Evolutionary conservation across 106 monocot genomes (phyloP).

Genomic region (Allium cepa): DNA sequence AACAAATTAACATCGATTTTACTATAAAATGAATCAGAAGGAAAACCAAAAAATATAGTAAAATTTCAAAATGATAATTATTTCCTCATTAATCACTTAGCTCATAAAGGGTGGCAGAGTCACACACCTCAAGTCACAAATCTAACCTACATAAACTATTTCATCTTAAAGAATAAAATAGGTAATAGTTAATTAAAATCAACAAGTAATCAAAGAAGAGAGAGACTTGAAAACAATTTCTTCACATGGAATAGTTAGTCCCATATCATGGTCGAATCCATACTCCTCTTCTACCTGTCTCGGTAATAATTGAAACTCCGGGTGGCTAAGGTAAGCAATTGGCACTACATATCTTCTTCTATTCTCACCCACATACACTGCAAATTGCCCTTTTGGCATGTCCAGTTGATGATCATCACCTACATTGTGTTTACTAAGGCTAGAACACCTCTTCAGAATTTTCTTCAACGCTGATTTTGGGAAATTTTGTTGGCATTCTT

Average conservation of each 20-base stretch:
- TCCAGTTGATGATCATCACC: conserved; percentile 11
- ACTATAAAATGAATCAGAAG: no score
- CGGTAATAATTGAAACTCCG: conserved; percentile 43
- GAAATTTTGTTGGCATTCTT: conserved; percentile 5
- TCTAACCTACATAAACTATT: no score
- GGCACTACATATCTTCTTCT: conserved; percentile 43
- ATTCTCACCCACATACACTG: conserved; percentile 49
- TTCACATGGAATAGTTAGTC: conserved; percentile 51
- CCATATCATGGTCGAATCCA: conserved; percentile 54
- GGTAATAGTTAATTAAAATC: no score
- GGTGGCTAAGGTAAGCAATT: conserved; percentile 28
- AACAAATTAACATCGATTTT: no score
- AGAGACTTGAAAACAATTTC: conserved; percentile 6
- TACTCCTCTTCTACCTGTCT: conserved; percentile 50
- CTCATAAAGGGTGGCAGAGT: no score
- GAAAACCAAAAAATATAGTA: no score
- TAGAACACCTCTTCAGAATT: conserved; percentile 49
- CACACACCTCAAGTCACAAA: no score
- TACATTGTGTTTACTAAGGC: conserved; percentile 17
- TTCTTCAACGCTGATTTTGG: conserved; percentile 10
- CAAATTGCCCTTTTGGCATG: conserved; percentile 53
- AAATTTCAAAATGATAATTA: no score
- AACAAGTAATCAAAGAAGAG: no score
- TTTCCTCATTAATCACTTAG: no score
- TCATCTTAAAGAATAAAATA: no score